These are phyloP conservation scores for Begonia masoniana DNA, from an alignment of 306 rosid species.

Conservation along the genomic window DNA sequence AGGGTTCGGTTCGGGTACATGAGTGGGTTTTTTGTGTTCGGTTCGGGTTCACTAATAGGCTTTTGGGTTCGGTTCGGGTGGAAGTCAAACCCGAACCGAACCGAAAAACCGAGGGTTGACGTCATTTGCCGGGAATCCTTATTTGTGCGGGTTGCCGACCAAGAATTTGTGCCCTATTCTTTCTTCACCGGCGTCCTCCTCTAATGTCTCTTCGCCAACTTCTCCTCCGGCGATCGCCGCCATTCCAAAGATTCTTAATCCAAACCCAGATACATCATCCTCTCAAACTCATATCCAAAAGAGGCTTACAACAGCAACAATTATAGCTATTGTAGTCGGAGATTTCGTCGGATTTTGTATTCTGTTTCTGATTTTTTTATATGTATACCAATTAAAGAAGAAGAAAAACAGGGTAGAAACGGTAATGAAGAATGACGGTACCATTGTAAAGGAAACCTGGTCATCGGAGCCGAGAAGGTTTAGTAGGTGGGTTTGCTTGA, in stretches of 20 bases:
- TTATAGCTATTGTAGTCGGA: conserved; percentile 62
- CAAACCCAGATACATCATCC: conserved; percentile 6
- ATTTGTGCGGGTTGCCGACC: conserved; percentile 48
- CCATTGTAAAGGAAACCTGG: conserved; percentile 17
- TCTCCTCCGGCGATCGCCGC: conserved; percentile 91
- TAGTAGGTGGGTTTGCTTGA: conserved; percentile 66
- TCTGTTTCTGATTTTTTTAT: conserved; percentile 32
- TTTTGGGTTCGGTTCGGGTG: too few relatives aligned
- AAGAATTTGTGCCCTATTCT: conserved; percentile 44
- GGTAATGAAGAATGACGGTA: conserved; percentile 23
- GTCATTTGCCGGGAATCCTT: conserved; percentile 39
- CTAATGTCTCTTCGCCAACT: conserved; percentile 14
- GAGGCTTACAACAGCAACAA: conserved; percentile 35
- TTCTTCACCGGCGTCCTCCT: conserved; percentile 37
- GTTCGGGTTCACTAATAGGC: too few relatives aligned
- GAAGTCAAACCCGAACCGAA: too few relatives aligned
- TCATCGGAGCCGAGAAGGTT: conserved; percentile 55
- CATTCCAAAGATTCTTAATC: conserved; percentile 41
- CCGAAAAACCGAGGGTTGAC: conserved; percentile 24
- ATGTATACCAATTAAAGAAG: conserved; percentile 32
- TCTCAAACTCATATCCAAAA: conserved; percentile 10
- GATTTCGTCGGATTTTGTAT: conserved; percentile 41
- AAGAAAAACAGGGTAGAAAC: conserved; percentile 27
- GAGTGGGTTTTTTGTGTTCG: too few relatives aligned
- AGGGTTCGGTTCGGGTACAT: too few relatives aligned